Conservation (phyloP, 2,329 filamentous ascomycete species). For the Ilyonectria mors-panacis region DNA sequence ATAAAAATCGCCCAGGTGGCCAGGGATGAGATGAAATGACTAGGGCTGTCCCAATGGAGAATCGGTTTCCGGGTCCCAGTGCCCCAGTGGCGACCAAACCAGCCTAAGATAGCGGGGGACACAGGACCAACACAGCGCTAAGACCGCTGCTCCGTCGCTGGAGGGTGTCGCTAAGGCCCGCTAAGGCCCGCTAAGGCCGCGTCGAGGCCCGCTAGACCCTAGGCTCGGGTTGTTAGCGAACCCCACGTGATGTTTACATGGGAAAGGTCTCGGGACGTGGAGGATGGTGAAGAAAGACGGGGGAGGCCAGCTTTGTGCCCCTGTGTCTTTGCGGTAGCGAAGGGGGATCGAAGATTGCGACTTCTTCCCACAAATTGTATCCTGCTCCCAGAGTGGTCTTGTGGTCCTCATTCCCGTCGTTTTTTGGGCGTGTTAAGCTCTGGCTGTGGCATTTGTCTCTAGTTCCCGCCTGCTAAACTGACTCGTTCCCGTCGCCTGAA, state of each 20-base stretch:
- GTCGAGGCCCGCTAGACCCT: not conserved
- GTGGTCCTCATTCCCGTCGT: not conserved
- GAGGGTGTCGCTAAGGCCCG: not conserved
- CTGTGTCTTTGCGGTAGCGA: not conserved
- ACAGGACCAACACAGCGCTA: conserved; percentile 16
- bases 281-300: conserved; percentile 16
- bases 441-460: not conserved
- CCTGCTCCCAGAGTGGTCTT: not conserved
- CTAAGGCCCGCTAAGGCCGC: conserved; percentile 2
- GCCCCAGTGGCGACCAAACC: conserved; percentile 1
- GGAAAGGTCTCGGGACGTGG: conserved; percentile 21
- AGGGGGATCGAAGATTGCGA: conserved; percentile 4
- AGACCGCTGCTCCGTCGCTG: conserved; percentile 12
- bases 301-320: conserved; percentile 7
- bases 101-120: conserved; percentile 3
- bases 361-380: not conserved
- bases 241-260: conserved; percentile 28
- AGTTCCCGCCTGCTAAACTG: conserved; percentile 15
- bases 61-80: conserved; percentile 19
- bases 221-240: conserved; percentile 6
- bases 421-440: not conserved
- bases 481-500: conserved; percentile 26
- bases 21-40: conserved; percentile 22
- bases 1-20: not conserved
- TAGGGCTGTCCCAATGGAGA: conserved; percentile 19